These are phyloP conservation scores for Leucosporidium yakuticum DNA, from an alignment of 768 basidiomycete species.

Conservation along the genomic window DNA sequence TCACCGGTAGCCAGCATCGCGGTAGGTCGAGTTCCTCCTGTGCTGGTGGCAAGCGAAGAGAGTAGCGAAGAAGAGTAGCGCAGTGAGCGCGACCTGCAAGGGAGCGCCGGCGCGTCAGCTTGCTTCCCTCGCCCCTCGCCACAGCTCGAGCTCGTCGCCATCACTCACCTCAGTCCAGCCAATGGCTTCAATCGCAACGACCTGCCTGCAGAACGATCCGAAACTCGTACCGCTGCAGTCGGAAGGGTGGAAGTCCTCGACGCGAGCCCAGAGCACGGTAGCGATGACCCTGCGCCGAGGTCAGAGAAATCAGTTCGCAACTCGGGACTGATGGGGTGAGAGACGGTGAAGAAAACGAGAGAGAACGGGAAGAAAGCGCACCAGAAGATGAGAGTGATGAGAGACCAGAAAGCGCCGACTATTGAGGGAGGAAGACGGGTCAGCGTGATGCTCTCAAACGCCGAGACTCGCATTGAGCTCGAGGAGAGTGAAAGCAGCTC, in stretches of 20 bases:
- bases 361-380: neutral
- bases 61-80: conserved; percentile 57
- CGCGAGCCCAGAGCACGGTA: neutral
- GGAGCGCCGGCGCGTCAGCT: neutral
- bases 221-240: neutral
- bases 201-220: neutral
- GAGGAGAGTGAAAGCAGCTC: too few relatives aligned
- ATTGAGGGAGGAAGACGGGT: neutral
- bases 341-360: too few relatives aligned
- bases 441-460: neutral
- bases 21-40: neutral
- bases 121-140: neutral
- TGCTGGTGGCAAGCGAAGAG: conserved; percentile 53
- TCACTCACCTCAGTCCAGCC: conserved; percentile 1
- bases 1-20: neutral
- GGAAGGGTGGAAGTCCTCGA: neutral
- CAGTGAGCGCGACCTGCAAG: conserved; percentile 54
- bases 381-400: conserved; percentile 4
- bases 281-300: neutral
- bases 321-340: too few relatives aligned
- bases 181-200: neutral
- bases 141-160: neutral
- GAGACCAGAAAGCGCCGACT: neutral
- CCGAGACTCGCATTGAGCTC: neutral
- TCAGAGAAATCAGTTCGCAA: too few relatives aligned